These are phyloP conservation scores for Pestalotiopsis sp. DNA, from an alignment of 2,329 filamentous ascomycete genomes.

Conservation along the genomic window DNA sequence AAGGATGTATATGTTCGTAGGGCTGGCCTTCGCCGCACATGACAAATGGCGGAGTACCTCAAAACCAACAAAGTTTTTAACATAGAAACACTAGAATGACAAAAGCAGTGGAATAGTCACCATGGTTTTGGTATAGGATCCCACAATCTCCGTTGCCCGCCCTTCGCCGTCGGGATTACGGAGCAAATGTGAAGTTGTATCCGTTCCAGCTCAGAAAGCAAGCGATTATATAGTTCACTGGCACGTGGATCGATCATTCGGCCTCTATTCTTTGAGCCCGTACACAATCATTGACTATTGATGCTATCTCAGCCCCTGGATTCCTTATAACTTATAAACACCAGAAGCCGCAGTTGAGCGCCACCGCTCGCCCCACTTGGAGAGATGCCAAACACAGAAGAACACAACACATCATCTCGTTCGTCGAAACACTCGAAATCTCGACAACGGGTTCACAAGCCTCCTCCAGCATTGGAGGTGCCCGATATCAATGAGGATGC, in stretches of 20 bases:
- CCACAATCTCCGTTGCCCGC: background rate
- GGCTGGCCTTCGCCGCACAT: background rate
- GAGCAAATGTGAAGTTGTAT: background rate
- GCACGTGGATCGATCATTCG: background rate
- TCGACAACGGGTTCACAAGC: conserved; percentile 43
- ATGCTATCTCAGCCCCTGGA: background rate
- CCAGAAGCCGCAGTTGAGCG: background rate
- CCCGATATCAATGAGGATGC: conserved; percentile 54
- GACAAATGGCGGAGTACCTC: background rate
- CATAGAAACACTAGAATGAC: background rate
- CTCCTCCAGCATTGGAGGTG: conserved; percentile 41
- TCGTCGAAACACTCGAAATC: conserved; percentile 22
- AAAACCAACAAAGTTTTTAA: background rate
- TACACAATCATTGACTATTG: background rate
- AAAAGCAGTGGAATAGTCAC: background rate
- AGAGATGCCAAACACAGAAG: background rate
- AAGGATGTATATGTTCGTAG: background rate
- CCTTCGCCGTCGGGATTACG: background rate
- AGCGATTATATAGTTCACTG: background rate
- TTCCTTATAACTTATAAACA: background rate
- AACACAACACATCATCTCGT: background rate
- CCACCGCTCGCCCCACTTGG: background rate
- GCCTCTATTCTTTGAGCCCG: background rate
- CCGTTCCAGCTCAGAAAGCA: background rate
- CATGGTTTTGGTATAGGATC: background rate